Evolutionary conservation across 805 yeast species (phyloP).

Genomic region (Candida broadrunensis): DNA sequence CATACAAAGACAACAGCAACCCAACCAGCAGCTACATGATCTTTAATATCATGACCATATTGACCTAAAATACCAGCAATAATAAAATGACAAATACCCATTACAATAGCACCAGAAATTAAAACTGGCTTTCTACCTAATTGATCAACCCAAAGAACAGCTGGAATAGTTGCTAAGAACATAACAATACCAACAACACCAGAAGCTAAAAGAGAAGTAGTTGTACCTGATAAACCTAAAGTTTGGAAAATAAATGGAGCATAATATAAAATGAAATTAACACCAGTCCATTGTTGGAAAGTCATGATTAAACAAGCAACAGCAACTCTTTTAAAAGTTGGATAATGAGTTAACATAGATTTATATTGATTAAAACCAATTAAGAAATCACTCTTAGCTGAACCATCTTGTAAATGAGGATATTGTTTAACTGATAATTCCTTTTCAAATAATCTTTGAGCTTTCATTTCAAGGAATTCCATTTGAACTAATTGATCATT

Average conservation of each 20-base stretch:
- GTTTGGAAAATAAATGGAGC: constrained; percentile 29
- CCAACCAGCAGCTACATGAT: constrained; percentile 14
- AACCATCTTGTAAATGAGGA: constrained; percentile 7
- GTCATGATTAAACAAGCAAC: constrained; percentile 26
- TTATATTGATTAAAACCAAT: constrained; percentile 25
- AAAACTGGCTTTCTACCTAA: constrained; percentile 35
- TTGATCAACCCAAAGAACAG: constrained; percentile 31
- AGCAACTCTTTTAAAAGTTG: constrained; percentile 29
- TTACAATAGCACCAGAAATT: constrained; percentile 26
- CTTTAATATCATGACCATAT: constrained; percentile 7
- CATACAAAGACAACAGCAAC: constrained; percentile 36
- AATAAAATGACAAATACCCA: constrained; percentile 27
- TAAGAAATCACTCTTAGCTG: constrained; percentile 3
- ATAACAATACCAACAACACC: constrained; percentile 30
- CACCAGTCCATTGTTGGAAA: constrained; percentile 32
- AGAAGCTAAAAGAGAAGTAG: constrained; percentile 23
- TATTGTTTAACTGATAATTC: constrained; percentile 10
- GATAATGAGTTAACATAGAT: constrained; percentile 19
- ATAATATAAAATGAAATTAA: constrained; percentile 32
- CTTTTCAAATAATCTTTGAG: constrained; percentile 6
- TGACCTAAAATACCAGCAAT: constrained; percentile 16
- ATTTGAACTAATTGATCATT: constrained; percentile 18
- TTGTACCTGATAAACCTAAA: constrained; percentile 22
- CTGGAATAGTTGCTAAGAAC: constrained; percentile 28
- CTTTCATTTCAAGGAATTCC: constrained; percentile 14